Evolutionary conservation across 164 flowering plant genomes (phyloP), one percentile per base, ranked within the genome.

Genomic region (Magnolia changhungtana): DNA sequence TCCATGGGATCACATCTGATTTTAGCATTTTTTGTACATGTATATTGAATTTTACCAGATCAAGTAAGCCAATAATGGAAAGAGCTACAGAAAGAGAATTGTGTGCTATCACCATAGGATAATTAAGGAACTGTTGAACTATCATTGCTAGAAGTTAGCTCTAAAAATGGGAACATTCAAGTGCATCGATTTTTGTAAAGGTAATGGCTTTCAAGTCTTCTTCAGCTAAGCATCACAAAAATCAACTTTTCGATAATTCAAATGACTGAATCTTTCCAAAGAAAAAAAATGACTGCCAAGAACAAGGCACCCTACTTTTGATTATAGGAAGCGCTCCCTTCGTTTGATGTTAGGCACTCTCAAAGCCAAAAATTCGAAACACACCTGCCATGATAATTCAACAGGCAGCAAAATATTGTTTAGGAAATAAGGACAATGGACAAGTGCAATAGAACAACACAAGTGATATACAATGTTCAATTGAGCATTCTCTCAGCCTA

Each of bases 341-440:
- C 14, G 55, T n/a, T 50, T 72, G 49, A 67, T 23, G 45, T 78
- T 79, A 93, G 19, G 91, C 82, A 77, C 89, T 90, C 68, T 92
- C 94, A 79, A 93, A 93, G 67, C 98, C 98, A 83, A 88, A 90
- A 80, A 95, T 88, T 21, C 97, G 88, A 64, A 93, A 95, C 59
- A 92, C 92, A 82, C 97, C 98, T 95, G 92, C 85, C 78, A 21
- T 37, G 50, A 49, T 61, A n/a, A 73, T 51, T 50, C 24, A 67
- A 67, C 2, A 63, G 73, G 2, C 27, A 69, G 23, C 11, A 55
- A 37, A 37, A 37, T 37, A 37, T 37, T 37, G 45, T 27, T 31
- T 29, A 23, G 31, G 67, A 73, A 55, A 73, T 11, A 9, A 63
- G 74, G 27, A 55, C 19, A 29, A 18, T 13, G 29, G 13, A 61